Evolutionary conservation across 2,329 filamentous ascomycete genomes (phyloP).

Genomic region (Elsinoe arachidis): DNA sequence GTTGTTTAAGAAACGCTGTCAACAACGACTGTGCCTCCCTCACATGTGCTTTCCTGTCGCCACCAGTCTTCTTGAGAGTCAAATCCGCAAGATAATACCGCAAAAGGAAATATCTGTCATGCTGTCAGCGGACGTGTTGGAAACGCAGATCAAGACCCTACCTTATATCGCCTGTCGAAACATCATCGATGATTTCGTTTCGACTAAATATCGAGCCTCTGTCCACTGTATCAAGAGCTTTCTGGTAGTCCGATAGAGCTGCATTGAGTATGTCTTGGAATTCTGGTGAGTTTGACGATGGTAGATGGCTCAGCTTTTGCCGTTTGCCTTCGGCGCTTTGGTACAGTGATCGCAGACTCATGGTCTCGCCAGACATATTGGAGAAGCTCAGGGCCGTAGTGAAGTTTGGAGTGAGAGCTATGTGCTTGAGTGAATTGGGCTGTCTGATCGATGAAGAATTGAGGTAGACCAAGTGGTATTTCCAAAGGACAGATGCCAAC

Average conservation of each 20-base stretch:
- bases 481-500: background rate
- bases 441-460: background rate
- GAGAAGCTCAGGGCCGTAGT: background rate
- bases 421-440: background rate
- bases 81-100: conserved; percentile 74
- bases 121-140: background rate
- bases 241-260: conserved; percentile 62
- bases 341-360: conserved; percentile 49
- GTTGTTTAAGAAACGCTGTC: conserved; percentile 65
- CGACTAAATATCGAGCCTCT: conserved; percentile 75
- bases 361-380: conserved; percentile 38
- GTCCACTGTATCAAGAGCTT: conserved; percentile 61
- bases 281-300: conserved; percentile 54
- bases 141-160: conserved; percentile 32
- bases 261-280: conserved; percentile 60
- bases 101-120: conserved; percentile 60
- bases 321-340: conserved; percentile 47
- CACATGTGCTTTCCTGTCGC: conserved; percentile 56
- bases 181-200: conserved; percentile 83
- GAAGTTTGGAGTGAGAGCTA: too few species aligned
- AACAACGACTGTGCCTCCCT: conserved; percentile 59
- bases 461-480: background rate
- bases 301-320: conserved; percentile 51
- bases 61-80: conserved; percentile 55
- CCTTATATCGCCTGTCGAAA: conserved; percentile 74